A percentile compares a stretch with the other conserved stretches of the same genome.
These are phyloP conservation scores for Akanthomyces lecanii DNA, from an alignment of 2,329 filamentous ascomycete species.

Conservation along the genomic window DNA sequence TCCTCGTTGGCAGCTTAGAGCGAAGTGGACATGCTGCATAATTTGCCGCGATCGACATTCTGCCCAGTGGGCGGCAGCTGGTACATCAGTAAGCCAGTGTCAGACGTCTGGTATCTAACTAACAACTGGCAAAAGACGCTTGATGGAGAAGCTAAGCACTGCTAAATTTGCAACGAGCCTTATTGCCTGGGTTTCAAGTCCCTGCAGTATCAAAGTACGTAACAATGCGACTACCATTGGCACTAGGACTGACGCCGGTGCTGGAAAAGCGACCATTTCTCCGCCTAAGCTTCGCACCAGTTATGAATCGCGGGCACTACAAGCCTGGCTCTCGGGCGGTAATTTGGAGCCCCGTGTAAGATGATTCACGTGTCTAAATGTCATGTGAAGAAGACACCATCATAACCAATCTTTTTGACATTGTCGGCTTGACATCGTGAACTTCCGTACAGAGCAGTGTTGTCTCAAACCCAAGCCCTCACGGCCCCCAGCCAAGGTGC, in stretches of 20 bases:
- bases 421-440: neutral
- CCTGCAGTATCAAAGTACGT: neutral
- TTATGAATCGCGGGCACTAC: neutral
- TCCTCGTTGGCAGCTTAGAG: neutral
- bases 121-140: neutral
- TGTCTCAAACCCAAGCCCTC: neutral
- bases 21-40: neutral
- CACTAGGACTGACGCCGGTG: neutral
- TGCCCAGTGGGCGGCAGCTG: neutral
- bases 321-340: neutral
- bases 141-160: neutral
- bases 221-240: neutral
- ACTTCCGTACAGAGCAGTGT: neutral
- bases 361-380: neutral
- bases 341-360: neutral
- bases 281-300: neutral
- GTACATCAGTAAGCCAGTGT: neutral
- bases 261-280: neutral
- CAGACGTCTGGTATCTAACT: neutral
- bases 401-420: neutral
- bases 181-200: neutral
- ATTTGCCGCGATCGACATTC: neutral
- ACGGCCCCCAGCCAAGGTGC: neutral
- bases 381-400: conserved; percentile 1
- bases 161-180: neutral